phyloP scores from a whole-genome alignment of 331 rosid genomes.

The Rosa hybrid region DNA sequence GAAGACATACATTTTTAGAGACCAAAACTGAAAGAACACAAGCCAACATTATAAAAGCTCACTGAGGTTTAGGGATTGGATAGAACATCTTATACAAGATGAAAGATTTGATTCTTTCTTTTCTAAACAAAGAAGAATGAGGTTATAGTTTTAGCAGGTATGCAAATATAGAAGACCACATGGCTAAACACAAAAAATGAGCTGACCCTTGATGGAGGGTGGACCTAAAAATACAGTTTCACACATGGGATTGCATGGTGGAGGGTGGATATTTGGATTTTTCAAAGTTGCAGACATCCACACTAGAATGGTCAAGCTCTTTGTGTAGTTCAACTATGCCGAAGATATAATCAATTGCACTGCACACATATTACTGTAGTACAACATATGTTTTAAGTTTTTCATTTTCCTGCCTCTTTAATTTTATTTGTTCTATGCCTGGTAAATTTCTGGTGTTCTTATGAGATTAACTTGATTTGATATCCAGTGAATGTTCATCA shows the following conservation, averaged over 20 bases:
- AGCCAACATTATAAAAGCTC: background rate
- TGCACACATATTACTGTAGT: background rate
- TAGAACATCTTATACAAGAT: background rate
- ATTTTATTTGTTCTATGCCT: background rate
- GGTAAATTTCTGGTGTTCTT: background rate
- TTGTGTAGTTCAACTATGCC: background rate
- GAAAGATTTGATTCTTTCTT: background rate
- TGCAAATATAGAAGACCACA: background rate
- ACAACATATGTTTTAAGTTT: background rate
- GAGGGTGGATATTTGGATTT: background rate
- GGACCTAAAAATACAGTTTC: background rate
- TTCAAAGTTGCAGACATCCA: background rate
- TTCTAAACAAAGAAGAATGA: background rate
- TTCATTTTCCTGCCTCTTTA: background rate
- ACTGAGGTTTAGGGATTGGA: background rate
- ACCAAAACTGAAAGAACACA: background rate
- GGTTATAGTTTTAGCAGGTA: background rate
- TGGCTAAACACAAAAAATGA: background rate
- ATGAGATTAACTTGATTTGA: slow-evolving; percentile 12
- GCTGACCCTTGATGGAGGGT: background rate
- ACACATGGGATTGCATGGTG: background rate
- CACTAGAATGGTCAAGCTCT: background rate
- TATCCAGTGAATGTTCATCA: background rate
- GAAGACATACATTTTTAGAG: background rate
- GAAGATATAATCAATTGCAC: background rate